These are phyloP conservation scores for Dioszegia crocea DNA, from an alignment of 768 basidiomycete species.

Conservation along the genomic window DNA sequence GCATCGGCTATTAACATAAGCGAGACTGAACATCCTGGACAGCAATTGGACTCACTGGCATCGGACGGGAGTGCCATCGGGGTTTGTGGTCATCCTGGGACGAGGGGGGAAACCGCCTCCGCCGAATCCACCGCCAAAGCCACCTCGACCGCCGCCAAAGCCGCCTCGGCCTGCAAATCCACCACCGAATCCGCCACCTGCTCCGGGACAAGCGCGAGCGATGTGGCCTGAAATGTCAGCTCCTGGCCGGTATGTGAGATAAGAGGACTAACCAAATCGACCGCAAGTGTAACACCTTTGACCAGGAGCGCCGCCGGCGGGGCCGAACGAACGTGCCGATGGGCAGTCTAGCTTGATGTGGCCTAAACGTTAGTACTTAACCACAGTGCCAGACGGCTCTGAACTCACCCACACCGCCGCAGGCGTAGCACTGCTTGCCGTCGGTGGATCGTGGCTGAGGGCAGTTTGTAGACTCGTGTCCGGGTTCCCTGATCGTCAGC, in stretches of 20 bases:
- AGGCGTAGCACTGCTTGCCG: slow-evolving; percentile 88
- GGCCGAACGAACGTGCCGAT: slow-evolving; percentile 21
- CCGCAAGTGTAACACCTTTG: slow-evolving; percentile 88
- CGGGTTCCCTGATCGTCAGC: slow-evolving; percentile 62
- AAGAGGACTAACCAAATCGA: slow-evolving; percentile 65
- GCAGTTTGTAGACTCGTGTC: slow-evolving; percentile 84
- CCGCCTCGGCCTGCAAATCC: slow-evolving; percentile 27
- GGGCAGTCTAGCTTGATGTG: slow-evolving; percentile 46
- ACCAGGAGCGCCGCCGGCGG: slow-evolving; percentile 11
- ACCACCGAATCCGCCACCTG: slow-evolving; percentile 12
- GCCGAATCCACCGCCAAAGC: slow-evolving; percentile 19
- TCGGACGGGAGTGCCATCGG: slow-evolving; percentile 46
- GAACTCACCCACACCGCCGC: slow-evolving; percentile 78
- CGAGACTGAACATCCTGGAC: neutral
- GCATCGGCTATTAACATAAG: slow-evolving; percentile 33
- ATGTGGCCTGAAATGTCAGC: slow-evolving; percentile 21
- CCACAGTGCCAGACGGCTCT: too few species aligned
- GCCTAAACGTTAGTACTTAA: slow-evolving; percentile 65
- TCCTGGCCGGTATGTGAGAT: too few species aligned
- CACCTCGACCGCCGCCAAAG: slow-evolving; percentile 29
- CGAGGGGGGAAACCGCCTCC: slow-evolving; percentile 16
- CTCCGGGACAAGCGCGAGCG: slow-evolving; percentile 25
- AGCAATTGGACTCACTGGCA: slow-evolving; percentile 39
- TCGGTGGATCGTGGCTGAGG: slow-evolving; percentile 75
- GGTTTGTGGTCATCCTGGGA: slow-evolving; percentile 23